Base-by-base conservation (phyloP, 73 alveolate species). In the Paramecium bursaria region DNA sequence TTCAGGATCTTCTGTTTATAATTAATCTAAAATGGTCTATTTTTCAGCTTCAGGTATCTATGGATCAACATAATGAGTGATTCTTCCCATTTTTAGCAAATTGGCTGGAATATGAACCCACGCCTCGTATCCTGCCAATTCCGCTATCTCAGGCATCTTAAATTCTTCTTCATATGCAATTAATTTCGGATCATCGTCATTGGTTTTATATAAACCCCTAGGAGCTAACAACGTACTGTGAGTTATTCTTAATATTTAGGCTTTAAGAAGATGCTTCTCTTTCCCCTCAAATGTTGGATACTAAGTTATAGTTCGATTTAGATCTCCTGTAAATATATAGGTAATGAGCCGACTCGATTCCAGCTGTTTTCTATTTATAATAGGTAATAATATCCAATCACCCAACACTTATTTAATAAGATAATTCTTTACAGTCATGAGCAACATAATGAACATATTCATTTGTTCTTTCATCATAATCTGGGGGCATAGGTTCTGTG, bases 51-150 rank as follows among this genome's bases (percentile, higher is more conserved):
- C 82, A 25, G 33, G 33, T 67, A 67, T 39, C 17, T 42, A 67
- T 2, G 82, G 82, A 39, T 67, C 82, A 2, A 31, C 82, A 67
- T 67, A 67, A 21, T 30, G 50, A 15, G 82, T 67, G n/a, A 67
- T 67, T 67, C 82, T 67, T 21, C 82, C 82, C 35, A 25, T 11
- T 67, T 67, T 67, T 67, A 67, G n/a, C 19, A 67, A 39, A 67
- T 67, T 30, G 15, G 82, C 47, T 1, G 82, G 82, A 6, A 67
- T 39, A 67, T 67, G 82, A 31, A 67, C 82, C 82, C 82, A 67
- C 1, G 47, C 82, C 33, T 67, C 82, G 60, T 39, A 39, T 1
- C 60, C 44, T 35, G 13, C 25, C 10, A 67, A 39, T 39, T 67
- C 82, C 17, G 82, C 48, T 67, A 57, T 15, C 21, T 67, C 82